Conservation (phyloP, 192 early-diverging fungal species). For the Podila horticola region DNA sequence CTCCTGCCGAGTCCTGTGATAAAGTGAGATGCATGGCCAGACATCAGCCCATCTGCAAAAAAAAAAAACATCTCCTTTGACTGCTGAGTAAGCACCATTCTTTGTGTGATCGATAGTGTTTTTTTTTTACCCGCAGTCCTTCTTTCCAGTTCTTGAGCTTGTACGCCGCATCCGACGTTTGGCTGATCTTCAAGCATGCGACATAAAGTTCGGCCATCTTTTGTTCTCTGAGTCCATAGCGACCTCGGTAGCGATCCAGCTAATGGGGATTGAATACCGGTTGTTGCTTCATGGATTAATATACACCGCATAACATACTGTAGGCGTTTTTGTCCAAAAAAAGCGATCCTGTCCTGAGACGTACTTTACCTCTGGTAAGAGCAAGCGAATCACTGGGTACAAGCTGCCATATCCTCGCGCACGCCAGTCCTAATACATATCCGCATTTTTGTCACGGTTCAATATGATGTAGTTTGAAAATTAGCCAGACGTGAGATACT, state of each 20-base stretch:
- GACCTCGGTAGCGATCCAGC: conserved; percentile 65
- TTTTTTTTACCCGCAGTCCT: conserved; percentile 34
- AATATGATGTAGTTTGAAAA: neutral
- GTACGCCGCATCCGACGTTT: conserved; percentile 67
- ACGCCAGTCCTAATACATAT: conserved; percentile 28
- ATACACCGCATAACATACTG: neutral
- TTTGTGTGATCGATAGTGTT: too few relatives aligned
- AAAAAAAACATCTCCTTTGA: too few relatives aligned
- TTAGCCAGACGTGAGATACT: neutral
- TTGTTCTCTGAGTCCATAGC: conserved; percentile 75
- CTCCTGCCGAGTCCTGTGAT: conserved; percentile 64
- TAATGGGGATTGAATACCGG: neutral
- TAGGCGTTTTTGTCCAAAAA: neutral
- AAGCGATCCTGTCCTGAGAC: neutral
- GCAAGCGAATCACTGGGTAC: conserved; percentile 49
- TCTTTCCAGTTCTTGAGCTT: conserved; percentile 69
- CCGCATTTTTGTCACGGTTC: too few relatives aligned
- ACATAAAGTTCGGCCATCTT: conserved; percentile 74
- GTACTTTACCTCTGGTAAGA: conserved; percentile 43
- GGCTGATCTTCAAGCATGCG: conserved; percentile 64
- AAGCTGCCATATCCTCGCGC: conserved; percentile 36
- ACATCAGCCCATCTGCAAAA: too few relatives aligned
- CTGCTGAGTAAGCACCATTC: too few relatives aligned
- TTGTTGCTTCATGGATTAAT: neutral
- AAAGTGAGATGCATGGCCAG: too few relatives aligned